A percentile compares a stretch with the other conserved stretches of the same genome.
phyloP scores from a whole-genome alignment of 1,284 basidiomycete species.

The Ustilago curta region DNA sequence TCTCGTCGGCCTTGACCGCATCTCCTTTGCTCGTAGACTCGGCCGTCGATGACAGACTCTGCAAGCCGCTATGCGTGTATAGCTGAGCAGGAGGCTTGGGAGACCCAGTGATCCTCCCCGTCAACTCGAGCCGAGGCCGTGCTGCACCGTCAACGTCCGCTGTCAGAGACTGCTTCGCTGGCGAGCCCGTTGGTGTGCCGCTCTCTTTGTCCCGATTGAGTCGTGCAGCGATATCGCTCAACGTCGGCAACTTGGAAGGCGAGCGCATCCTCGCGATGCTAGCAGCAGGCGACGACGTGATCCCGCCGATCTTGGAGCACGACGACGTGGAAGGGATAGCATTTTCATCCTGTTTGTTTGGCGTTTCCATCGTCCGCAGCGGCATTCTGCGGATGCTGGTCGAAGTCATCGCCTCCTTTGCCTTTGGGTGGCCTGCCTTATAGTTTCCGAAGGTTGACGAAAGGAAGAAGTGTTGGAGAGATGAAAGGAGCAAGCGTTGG shows the following conservation, averaged over 20 bases:
- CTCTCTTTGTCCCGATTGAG: constrained; percentile 37
- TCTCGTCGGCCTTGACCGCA: constrained; percentile 2
- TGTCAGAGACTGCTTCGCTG: constrained; percentile 10
- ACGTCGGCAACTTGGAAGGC: constrained; percentile 45
- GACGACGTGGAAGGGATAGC: constrained; percentile 12
- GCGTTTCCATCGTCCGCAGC: constrained; percentile 12
- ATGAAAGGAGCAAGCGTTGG: too few relatives aligned
- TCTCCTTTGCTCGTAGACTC: constrained; percentile 12
- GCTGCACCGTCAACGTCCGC: constrained; percentile 6
- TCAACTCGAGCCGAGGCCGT: constrained; percentile 38
- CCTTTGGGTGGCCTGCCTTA: neutral
- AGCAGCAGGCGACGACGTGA: constrained; percentile 9
- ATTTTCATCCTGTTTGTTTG: constrained; percentile 28
- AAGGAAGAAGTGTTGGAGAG: too few relatives aligned
- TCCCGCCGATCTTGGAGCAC: neutral
- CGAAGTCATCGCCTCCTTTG: constrained; percentile 22
- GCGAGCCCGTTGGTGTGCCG: constrained; percentile 15
- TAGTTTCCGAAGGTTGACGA: too few relatives aligned
- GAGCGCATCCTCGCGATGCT: constrained; percentile 11
- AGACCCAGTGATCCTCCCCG: constrained; percentile 40
- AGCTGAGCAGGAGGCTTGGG: constrained; percentile 12
- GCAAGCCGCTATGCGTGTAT: constrained; percentile 6
- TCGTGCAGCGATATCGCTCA: constrained; percentile 57
- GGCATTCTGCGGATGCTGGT: constrained; percentile 27
- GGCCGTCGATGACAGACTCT: neutral